Percentiles rank a stretch among this genome's conserved stretches.
Evolutionary conservation across 208 protist species (phyloP).

Genomic region (Porcisia deanei): DNA sequence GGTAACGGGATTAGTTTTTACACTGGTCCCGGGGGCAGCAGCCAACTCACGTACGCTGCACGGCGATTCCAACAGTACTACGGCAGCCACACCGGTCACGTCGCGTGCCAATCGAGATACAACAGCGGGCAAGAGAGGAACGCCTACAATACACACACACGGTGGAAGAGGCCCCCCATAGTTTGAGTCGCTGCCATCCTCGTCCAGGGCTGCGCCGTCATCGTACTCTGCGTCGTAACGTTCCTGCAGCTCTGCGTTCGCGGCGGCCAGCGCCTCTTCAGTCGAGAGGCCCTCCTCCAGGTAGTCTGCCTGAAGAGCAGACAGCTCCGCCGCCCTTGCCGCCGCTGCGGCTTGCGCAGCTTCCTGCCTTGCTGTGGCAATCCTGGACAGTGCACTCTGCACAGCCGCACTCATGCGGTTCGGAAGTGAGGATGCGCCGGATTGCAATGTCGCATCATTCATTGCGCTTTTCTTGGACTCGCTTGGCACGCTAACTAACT

Average conservation of each 20-base stretch:
- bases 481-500: constrained; percentile 7
- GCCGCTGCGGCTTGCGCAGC: constrained; percentile 28
- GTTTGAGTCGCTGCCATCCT: background rate
- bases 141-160: constrained; percentile 23
- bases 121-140: background rate
- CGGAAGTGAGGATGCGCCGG: background rate
- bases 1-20: background rate
- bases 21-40: background rate
- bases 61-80: constrained; percentile 25
- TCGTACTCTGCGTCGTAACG: constrained; percentile 35
- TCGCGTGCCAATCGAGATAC: constrained; percentile 14
- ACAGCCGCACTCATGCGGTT: constrained; percentile 8
- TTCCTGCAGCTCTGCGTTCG: constrained; percentile 41
- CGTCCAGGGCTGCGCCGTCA: constrained; percentile 24
- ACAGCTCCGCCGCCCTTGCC: constrained; percentile 33
- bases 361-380: constrained; percentile 50
- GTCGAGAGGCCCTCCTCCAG: constrained; percentile 71
- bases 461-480: constrained; percentile 10
- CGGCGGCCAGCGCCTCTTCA: constrained; percentile 49
- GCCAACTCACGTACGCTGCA: constrained; percentile 26
- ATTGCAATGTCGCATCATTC: background rate
- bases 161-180: constrained; percentile 37
- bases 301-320: constrained; percentile 49
- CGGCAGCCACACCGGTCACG: constrained; percentile 13
- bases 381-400: constrained; percentile 47